Percentiles rank a stretch among this genome's conserved stretches.
Evolutionary conservation across 164 flowering plant species (phyloP).

Genomic region (Tinospora cordifolia): DNA sequence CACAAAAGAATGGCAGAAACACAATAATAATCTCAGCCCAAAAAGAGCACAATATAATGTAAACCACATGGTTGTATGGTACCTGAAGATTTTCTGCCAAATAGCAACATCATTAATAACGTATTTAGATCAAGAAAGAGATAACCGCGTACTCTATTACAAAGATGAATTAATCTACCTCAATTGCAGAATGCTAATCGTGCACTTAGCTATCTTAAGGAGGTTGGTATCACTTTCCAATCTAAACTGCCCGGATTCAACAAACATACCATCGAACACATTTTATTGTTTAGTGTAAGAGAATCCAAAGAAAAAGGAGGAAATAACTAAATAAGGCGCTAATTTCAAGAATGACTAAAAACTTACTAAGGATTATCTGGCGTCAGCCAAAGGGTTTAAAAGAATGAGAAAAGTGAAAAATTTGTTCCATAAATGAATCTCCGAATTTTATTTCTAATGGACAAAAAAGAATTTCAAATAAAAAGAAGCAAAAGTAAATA

Average conservation of each 20-base stretch:
- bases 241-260: constrained; percentile 65
- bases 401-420: too few relatives aligned
- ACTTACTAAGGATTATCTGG: too few relatives aligned
- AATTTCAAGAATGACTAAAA: too few relatives aligned
- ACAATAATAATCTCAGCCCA: not conserved
- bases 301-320: too few relatives aligned
- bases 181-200: constrained; percentile 79
- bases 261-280: constrained; percentile 5
- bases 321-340: too few relatives aligned
- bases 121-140: not conserved
- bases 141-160: not conserved
- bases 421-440: too few relatives aligned
- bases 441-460: too few relatives aligned
- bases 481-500: too few relatives aligned
- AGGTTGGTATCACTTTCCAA: constrained; percentile 87
- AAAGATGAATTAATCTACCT: constrained; percentile 39
- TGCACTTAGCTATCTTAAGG: constrained; percentile 72
- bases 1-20: not conserved
- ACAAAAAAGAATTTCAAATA: too few relatives aligned
- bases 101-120: not conserved
- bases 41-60: not conserved
- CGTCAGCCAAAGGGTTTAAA: too few relatives aligned
- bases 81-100: not conserved
- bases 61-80: not conserved
- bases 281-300: not conserved